Base-by-base conservation (phyloP, 2,329 filamentous ascomycete species). In the Phaeoacremonium minimum region DNA sequence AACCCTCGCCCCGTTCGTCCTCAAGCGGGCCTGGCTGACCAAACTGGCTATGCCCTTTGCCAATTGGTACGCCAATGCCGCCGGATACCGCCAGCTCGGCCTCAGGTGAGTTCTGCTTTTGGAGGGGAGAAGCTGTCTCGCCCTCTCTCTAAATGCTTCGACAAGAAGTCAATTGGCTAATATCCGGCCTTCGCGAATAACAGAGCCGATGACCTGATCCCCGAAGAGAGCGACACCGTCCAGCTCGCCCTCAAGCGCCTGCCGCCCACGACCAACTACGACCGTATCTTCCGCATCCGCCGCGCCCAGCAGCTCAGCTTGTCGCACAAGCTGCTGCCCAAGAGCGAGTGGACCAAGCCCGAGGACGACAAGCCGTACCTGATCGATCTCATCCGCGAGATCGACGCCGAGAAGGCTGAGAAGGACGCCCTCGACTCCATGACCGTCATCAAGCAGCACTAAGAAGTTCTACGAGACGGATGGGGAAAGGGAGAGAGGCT, bases 221-320 rank as follows among this genome's bases (percentile, higher is more conserved):
- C 86, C 61, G 93, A 98, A 69, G 93, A 98, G 73, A 85, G 77
- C 73, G 86, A 93, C 55, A 69, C 75, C 40, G 88, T 95, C 56
- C 84, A 93, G 66, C 77, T 83, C 53, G 93, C 93, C 46, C 78
- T 98, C 58, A 86, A 87, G 77, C 88, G 93, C 63, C 85, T 98
- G 45, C 80, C 86, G 40, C 77, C 87, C 56, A 87, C 94, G 75
- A 87, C 93, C 63, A 77, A 83, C 56, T 97, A 97, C 72, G 93
- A 98, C 73, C 91, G 93, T 64, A 81, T 97, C 63, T 98, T 89
- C 83, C 90, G 93, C 60, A 80, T 98, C 67, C 87, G 93, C 71
- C 83, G 93, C 69, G 91, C 93, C 56, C 83, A 94, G 69, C 93
- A 98, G 71, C 71, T 69, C 64, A 77, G 72, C 54, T 63, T 78